Evolutionary conservation across 805 yeast species (phyloP).

Genomic region (Peterozyma toletana): DNA sequence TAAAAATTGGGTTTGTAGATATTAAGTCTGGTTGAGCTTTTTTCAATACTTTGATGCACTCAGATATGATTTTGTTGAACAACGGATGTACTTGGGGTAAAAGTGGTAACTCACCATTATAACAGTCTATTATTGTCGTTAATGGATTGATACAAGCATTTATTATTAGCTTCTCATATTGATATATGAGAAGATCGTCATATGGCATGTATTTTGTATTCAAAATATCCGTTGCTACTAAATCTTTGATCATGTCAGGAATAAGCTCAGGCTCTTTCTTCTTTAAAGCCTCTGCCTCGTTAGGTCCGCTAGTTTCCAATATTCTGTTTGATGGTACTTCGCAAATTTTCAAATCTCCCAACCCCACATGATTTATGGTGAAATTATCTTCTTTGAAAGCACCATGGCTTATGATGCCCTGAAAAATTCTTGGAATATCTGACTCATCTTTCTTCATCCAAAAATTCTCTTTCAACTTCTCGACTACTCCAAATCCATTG

Average conservation of each 20-base stretch:
- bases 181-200: constrained; percentile 42
- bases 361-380: constrained; percentile 61
- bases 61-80: constrained; percentile 37
- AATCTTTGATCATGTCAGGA: constrained; percentile 15
- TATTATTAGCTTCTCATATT: constrained; percentile 68
- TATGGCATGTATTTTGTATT: constrained; percentile 26
- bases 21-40: constrained; percentile 17
- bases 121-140: constrained; percentile 69
- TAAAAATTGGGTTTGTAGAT: constrained; percentile 4
- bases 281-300: neutral
- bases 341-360: constrained; percentile 56
- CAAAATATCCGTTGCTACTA: constrained; percentile 19
- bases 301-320: neutral
- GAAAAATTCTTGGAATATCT: constrained; percentile 52
- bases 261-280: neutral
- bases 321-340: constrained; percentile 34
- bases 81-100: constrained; percentile 26
- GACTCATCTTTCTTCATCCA: constrained; percentile 39
- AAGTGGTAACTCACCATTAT: constrained; percentile 65
- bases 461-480: constrained; percentile 34
- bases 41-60: constrained; percentile 34
- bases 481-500: constrained; percentile 76
- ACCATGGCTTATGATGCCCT: constrained; percentile 83
- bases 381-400: constrained; percentile 46
- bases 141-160: constrained; percentile 82